A percentile compares a stretch with the other conserved stretches of the same genome.
phyloP scores from a whole-genome alignment of 345 rosid species.

The Syzygium aromaticum region DNA sequence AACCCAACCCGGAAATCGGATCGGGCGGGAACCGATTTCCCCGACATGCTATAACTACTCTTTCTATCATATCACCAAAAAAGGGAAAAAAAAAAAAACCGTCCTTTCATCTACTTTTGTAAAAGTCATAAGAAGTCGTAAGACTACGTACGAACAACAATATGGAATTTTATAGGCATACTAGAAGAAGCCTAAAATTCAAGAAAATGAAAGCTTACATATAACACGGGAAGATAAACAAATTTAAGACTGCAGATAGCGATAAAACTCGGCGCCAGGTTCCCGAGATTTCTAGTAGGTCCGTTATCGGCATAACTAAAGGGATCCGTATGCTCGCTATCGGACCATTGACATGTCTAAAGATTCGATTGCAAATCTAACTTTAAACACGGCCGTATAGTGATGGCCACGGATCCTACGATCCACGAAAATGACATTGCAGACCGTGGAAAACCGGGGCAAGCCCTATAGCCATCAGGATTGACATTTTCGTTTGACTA shows the following conservation, averaged over 20 bases:
- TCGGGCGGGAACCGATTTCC: neutral
- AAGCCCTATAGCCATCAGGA: neutral
- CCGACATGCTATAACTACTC: rapidly evolving
- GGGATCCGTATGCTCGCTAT: too few relatives aligned
- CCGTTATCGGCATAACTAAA: too few relatives aligned
- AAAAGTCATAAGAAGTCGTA: neutral
- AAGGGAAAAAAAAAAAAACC: too few relatives aligned
- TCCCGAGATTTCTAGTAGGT: too few relatives aligned
- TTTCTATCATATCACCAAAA: neutral
- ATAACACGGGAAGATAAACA: neutral
- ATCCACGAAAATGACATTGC: too few relatives aligned
- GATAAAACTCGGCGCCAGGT: neutral
- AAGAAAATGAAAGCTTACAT: neutral
- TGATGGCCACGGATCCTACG: too few relatives aligned
- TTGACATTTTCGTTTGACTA: neutral
- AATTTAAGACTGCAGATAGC: neutral
- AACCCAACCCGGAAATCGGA: too few relatives aligned
- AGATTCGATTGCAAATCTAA: neutral
- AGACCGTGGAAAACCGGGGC: too few relatives aligned
- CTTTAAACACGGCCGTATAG: neutral
- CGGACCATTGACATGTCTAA: too few relatives aligned
- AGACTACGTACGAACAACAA: rapidly evolving
- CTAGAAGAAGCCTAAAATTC: neutral
- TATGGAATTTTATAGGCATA: neutral
- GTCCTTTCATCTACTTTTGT: neutral